A percentile compares a stretch with the other conserved stretches of the same genome.
Conservation (phyloP, 139 green algal species). For the Micractinium sp. region DNA sequence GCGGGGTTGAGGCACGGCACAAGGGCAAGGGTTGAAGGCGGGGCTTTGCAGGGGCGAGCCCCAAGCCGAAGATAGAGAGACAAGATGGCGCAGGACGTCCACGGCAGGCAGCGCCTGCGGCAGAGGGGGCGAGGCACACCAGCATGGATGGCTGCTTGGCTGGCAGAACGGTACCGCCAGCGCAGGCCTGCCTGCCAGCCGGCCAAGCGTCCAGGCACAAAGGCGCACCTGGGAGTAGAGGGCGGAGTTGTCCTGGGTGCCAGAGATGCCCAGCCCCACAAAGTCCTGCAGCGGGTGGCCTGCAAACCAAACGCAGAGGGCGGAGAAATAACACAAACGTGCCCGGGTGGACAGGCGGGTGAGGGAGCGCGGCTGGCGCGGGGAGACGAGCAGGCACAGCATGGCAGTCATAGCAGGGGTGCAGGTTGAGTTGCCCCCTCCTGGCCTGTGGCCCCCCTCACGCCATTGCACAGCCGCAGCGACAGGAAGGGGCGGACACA, state of each 20-base stretch:
- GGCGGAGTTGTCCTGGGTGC: slow-evolving; percentile 15
- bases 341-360: not conserved
- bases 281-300: slow-evolving; percentile 38
- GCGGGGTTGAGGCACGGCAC: not conserved
- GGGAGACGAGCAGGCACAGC: not conserved
- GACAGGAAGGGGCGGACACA: no score
- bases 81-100: not conserved
- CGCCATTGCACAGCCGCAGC: no score
- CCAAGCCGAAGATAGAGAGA: no score
- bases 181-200: not conserved
- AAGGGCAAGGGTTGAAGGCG: not conserved
- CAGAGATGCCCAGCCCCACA: slow-evolving; percentile 29
- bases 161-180: no score
- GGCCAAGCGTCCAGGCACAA: not conserved
- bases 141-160: no score
- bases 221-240: slow-evolving; percentile 19
- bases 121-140: no score
- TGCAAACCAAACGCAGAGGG: no score
- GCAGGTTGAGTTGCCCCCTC: not conserved
- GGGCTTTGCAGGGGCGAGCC: no score
- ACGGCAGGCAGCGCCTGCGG: no score
- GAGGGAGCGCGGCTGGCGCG: not conserved
- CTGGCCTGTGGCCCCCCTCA: no score
- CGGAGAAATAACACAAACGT: no score
- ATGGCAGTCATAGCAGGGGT: no score